Evolutionary conservation across 805 yeast genomes (phyloP), one percentile per base, ranked within the genome.

Genomic region (Ogataea trehaloabstinens): DNA sequence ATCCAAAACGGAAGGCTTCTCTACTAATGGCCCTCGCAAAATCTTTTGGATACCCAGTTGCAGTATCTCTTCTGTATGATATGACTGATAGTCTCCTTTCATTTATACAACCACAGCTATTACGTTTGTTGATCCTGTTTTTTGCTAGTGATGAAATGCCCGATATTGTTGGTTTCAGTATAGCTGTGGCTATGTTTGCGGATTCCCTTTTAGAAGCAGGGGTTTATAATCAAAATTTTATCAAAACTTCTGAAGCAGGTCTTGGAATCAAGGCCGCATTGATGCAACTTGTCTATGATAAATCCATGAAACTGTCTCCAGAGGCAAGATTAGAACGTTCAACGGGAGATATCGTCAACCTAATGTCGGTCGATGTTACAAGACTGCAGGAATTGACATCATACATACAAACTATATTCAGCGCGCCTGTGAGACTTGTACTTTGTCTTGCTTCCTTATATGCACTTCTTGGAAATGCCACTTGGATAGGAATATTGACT

Each of bases 331-430:
- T 71, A 22, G 68, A 72, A 13, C 66, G 74, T 47, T 64, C 87
- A 2, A 74, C 90, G 2, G 95, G 95, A 48, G 95, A 86, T 48
- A 84, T 88, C 37, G 73, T 87, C 48, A 87, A 85, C 52, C 69
- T 82, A 53, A 74, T 85, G 66, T 76, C 93, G 15, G 90, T 85
- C 22, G 96, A 88, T 64, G 79, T 85, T 10, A 64, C 66, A 34
- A 69, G 84, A 45, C 64, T 87, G 20, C 85, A 80, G 53, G 79
- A 76, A 27, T 61, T 84, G 38, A 60, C 76, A n/a, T 67, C 68
- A 33, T 71, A 74, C 44, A 61, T 80, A 19, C 81, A 76, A 47
- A 67, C 72, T 4, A 51, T 81, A 40, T 61, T 82, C 18, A 71
- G 83, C 31, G 77, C 81, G 1, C 88, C 88, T 4, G 58, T 78